Evolutionary conservation across 2,329 filamentous ascomycete species (phyloP), one percentile per base, ranked within the genome.

Genomic region (Fusarium austroafricanum): DNA sequence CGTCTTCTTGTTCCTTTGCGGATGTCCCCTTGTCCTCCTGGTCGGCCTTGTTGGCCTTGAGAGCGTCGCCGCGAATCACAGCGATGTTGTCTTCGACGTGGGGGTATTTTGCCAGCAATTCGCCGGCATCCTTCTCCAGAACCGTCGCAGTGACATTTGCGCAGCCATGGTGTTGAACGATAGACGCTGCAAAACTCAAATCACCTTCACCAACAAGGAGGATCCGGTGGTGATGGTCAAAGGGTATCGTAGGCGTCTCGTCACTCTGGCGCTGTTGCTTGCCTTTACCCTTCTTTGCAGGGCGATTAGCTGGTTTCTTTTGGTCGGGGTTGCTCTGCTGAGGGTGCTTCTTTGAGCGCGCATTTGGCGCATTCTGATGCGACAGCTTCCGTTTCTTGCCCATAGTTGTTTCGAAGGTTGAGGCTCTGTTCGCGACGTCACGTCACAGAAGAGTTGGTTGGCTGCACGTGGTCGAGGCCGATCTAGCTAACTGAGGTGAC

Each of bases 141-240:
- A 90, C 88, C 4, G 92, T 94, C 37, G 90, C 91, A 0, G 87
- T 90, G 8, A 95, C 77, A 73, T 89, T 83, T 61, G 81, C 84
- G 80, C 89, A 92, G 68, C 82, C 84, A 79, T 93, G 90, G 73
- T 90, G 83, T 53, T 84, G 78, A 52, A 90, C 83, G 3, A 95
- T 83, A 3, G 88, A 89, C 28, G 86, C 85, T 14, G 92, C 87
- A 77, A 94, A 95, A 76, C 90, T 93, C 75, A 96, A 87, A 78
- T 96, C 92, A 68, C 89, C 92, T 76, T 96, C 92, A 73, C 92
- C 92, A 51, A 95, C 80, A 4, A 95, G 86, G 9, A 96, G 87
- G 66, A 95, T 93, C 71, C 85, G 81, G 69, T 94, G 88, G 71
- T 86, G 80, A 38, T 86, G 80, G 23, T 83, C 78, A 78, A 95